phyloP scores from a whole-genome alignment of 176 grass and related monocot genomes.

The Saccharum officinarum region DNA sequence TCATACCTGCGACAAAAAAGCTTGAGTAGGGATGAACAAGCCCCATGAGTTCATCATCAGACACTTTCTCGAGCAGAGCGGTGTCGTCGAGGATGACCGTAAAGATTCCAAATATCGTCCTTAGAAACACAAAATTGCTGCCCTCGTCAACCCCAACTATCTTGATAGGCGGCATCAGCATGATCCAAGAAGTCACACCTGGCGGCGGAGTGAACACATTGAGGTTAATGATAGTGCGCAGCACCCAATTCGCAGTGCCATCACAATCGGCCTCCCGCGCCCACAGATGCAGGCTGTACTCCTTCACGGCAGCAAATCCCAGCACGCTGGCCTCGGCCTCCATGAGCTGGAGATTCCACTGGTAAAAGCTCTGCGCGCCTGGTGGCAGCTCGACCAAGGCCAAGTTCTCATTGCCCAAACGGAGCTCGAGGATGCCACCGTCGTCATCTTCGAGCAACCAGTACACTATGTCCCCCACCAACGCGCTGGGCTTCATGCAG shows the following conservation, averaged over 20 bases:
- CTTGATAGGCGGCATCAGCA: not conserved
- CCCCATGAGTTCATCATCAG: not conserved
- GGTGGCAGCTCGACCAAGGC: not conserved
- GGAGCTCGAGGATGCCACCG: conserved; percentile 17
- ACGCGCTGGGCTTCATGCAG: not conserved
- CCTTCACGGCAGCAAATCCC: not conserved
- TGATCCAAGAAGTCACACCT: not conserved
- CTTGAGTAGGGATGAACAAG: conserved; percentile 18
- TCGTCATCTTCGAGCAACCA: not conserved
- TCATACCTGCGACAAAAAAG: conserved; percentile 26
- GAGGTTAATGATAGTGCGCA: not conserved
- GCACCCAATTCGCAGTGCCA: not conserved
- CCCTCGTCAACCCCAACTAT: not conserved
- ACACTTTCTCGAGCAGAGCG: not conserved
- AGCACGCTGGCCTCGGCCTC: not conserved
- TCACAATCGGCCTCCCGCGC: not conserved
- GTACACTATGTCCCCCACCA: not conserved
- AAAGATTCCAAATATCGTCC: not conserved
- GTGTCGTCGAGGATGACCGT: not conserved
- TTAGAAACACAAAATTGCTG: not conserved
- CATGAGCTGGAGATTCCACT: not conserved
- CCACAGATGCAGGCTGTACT: conserved; percentile 8
- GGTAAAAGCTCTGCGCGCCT: not conserved
- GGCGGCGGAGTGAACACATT: not conserved
- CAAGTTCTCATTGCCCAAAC: not conserved